Conservation (phyloP, 495 filamentous ascomycete genomes). For the Xylaria flabelliformis region DNA sequence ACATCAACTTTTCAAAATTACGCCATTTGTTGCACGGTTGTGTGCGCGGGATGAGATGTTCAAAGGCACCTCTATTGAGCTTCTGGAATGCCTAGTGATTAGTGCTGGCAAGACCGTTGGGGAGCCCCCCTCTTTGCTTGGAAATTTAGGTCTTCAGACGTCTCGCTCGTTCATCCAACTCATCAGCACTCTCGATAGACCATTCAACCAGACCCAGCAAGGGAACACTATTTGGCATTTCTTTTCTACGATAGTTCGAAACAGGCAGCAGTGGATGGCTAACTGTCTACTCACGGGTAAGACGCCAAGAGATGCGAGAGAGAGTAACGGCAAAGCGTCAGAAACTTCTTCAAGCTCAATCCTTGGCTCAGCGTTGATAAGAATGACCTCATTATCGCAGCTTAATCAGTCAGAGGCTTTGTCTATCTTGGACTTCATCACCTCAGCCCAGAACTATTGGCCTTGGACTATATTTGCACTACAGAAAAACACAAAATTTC, state of each 20-base stretch:
- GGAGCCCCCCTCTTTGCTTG: slow-evolving; percentile 89
- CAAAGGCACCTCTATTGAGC: slow-evolving; percentile 64
- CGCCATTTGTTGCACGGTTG: slow-evolving; percentile 75
- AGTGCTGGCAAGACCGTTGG: slow-evolving; percentile 64
- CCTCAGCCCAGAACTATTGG: slow-evolving; percentile 87
- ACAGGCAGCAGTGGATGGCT: slow-evolving; percentile 93
- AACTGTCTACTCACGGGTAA: slow-evolving; percentile 90
- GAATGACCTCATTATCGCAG: slow-evolving; percentile 70
- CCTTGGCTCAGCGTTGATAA: slow-evolving; percentile 75
- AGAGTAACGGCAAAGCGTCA: slow-evolving; percentile 56
- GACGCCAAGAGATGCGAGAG: slow-evolving; percentile 75
- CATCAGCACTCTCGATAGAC: slow-evolving; percentile 78
- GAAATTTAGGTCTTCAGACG: slow-evolving; percentile 80
- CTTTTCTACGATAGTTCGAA: slow-evolving; percentile 84
- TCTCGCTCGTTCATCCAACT: slow-evolving; percentile 83
- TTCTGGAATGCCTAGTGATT: slow-evolving; percentile 78
- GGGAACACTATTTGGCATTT: slow-evolving; percentile 80
- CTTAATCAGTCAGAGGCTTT: slow-evolving; percentile 67
- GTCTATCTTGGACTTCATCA: slow-evolving; percentile 83
- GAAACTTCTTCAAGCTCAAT: slow-evolving; percentile 64
- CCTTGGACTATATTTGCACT: slow-evolving; percentile 84
- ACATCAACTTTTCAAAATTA: slow-evolving; percentile 77
- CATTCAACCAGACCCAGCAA: slow-evolving; percentile 65
- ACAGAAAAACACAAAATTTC: slow-evolving; percentile 73
- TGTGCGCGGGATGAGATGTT: slow-evolving; percentile 76